phyloP scores from a whole-genome alignment of 2,329 filamentous ascomycete genomes.

The Massarina eburnea region DNA sequence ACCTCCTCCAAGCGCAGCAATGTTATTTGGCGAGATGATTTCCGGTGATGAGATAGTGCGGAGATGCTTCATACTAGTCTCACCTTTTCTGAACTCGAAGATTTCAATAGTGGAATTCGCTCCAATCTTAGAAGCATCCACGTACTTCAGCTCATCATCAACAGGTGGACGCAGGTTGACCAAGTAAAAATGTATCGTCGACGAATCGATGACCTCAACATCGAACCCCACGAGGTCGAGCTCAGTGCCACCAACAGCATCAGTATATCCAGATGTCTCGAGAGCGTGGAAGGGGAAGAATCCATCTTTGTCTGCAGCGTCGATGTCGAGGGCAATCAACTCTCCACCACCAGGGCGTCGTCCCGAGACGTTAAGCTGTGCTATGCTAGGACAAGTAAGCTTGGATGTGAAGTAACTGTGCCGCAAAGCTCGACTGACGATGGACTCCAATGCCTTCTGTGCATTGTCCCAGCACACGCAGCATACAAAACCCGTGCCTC shows the following conservation, averaged over 20 bases:
- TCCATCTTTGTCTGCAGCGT: constrained; percentile 23
- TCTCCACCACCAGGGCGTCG: constrained; percentile 25
- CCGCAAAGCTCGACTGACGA: constrained; percentile 14
- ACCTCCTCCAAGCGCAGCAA: constrained; percentile 4
- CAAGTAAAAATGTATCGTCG: constrained; percentile 30
- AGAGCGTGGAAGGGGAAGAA: constrained; percentile 27
- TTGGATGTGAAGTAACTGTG: neutral
- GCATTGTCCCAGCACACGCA: constrained; percentile 27
- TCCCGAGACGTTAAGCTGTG: constrained; percentile 22
- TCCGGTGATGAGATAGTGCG: constrained; percentile 2
- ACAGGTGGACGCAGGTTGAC: constrained; percentile 30
- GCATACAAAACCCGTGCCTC: constrained; percentile 29
- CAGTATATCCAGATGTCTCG: constrained; percentile 21
- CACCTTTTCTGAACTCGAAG: constrained; percentile 5
- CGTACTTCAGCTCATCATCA: constrained; percentile 20
- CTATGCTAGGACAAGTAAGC: constrained; percentile 13
- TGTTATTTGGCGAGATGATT: constrained; percentile 4
- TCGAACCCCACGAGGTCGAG: constrained; percentile 32
- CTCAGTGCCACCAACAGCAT: constrained; percentile 21
- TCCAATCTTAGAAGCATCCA: constrained; percentile 24
- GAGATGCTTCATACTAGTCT: constrained; percentile 5
- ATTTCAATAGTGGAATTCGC: constrained; percentile 29
- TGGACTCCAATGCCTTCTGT: constrained; percentile 27
- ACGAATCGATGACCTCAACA: constrained; percentile 22
- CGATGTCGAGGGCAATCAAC: constrained; percentile 32